Percentiles rank a stretch among this genome's conserved stretches.
phyloP scores from a whole-genome alignment of 148 eudicot genomes.

The Persicaria tinctoria region DNA sequence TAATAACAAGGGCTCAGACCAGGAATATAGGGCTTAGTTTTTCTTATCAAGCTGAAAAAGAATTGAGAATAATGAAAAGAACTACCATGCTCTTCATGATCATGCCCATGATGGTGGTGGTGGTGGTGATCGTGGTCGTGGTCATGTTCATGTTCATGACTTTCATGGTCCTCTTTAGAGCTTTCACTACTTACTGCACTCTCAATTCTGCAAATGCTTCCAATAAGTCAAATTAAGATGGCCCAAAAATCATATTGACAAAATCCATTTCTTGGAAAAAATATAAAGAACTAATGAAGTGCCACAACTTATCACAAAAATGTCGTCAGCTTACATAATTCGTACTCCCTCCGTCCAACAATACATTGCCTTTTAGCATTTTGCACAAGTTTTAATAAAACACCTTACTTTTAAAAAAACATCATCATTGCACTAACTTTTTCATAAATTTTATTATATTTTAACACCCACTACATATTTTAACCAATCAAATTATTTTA shows the following conservation, averaged over 20 bases:
- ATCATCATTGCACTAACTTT: too few relatives aligned
- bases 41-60: neutral
- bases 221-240: slow-evolving; percentile 19
- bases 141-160: slow-evolving; percentile 38
- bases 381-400: too few relatives aligned
- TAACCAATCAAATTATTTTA: too few relatives aligned
- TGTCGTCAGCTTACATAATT: too few relatives aligned
- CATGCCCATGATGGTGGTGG: slow-evolving; percentile 50
- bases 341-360: too few relatives aligned
- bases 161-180: slow-evolving; percentile 45
- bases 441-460: too few relatives aligned
- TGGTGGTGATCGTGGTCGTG: slow-evolving; percentile 51
- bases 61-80: neutral
- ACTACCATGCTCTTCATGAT: slow-evolving; percentile 38
- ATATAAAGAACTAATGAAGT: too few relatives aligned
- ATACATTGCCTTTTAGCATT: too few relatives aligned
- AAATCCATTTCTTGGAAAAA: too few relatives aligned
- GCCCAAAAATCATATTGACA: neutral
- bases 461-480: too few relatives aligned
- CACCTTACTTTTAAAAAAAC: too few relatives aligned
- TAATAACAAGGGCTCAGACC: neutral
- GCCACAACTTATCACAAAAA: too few relatives aligned
- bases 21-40: neutral
- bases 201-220: slow-evolving; percentile 61
- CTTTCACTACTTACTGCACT: slow-evolving; percentile 65